phyloP scores from a whole-genome alignment of 2,329 filamentous ascomycete genomes.

The Aulographum hederae region DNA sequence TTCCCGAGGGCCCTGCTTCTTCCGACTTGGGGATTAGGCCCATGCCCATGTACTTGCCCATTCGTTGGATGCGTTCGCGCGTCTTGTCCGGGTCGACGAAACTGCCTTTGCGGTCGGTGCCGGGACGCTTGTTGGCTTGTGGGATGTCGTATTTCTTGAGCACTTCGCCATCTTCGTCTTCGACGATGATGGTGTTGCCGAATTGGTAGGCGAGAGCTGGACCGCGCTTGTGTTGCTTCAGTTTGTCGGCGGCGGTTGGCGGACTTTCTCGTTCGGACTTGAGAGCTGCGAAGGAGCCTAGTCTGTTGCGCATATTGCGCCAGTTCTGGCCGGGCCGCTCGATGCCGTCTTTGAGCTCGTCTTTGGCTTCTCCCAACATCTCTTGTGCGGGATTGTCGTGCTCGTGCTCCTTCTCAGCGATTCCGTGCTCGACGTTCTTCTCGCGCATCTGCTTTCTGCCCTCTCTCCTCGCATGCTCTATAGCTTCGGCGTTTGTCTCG shows the following conservation, averaged over 20 bases:
- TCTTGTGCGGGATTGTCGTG: constrained; percentile 23
- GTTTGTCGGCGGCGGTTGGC: constrained; percentile 13
- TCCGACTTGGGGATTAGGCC: background rate
- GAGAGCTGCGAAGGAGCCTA: constrained; percentile 27
- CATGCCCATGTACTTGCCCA: constrained; percentile 36
- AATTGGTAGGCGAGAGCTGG: constrained; percentile 75
- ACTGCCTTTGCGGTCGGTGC: constrained; percentile 16
- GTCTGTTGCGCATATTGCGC: constrained; percentile 22
- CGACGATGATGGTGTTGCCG: constrained; percentile 76
- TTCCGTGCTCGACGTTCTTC: constrained; percentile 21
- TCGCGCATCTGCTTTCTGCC: constrained; percentile 36
- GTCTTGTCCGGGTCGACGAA: constrained; percentile 16
- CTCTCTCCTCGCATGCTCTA: constrained; percentile 26
- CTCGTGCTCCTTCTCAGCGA: constrained; percentile 28
- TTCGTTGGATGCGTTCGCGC: constrained; percentile 26
- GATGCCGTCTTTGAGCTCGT: background rate
- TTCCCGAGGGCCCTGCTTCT: constrained; percentile 10
- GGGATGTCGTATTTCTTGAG: constrained; percentile 70
- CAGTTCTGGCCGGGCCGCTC: constrained; percentile 15
- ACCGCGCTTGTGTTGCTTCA: constrained; percentile 30
- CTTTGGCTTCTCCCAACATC: background rate
- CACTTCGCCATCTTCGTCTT: constrained; percentile 73
- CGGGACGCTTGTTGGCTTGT: constrained; percentile 5
- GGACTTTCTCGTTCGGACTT: constrained; percentile 15
- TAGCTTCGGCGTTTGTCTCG: constrained; percentile 11